A percentile compares a stretch with the other conserved stretches of the same genome.
These are phyloP conservation scores for Scleroderma citrinum DNA, from an alignment of 768 basidiomycete species.

Conservation along the genomic window DNA sequence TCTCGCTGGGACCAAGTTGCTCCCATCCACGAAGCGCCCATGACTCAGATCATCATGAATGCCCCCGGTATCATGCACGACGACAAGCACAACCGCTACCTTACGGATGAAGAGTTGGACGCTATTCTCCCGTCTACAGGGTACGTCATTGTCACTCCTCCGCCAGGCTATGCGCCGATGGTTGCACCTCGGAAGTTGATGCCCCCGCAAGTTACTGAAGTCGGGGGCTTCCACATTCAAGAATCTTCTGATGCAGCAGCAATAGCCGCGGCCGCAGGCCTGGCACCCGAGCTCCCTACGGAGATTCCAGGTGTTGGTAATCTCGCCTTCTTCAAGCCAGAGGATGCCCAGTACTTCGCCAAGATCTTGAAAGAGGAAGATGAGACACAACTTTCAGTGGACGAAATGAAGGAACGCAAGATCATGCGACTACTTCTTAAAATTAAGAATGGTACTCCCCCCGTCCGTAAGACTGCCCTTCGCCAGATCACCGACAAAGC, in stretches of 20 bases:
- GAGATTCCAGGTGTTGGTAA: conserved; percentile 98
- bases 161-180: conserved; percentile 86
- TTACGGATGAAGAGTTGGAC: conserved; percentile 94
- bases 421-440: conserved; percentile 97
- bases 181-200: conserved; percentile 58
- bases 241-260: conserved; percentile 90
- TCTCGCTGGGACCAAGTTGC: conserved; percentile 99
- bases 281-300: conserved; percentile 89
- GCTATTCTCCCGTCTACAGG: conserved; percentile 80
- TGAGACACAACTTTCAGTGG: conserved; percentile 85
- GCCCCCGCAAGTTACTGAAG: conserved; percentile 47
- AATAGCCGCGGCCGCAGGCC: conserved; percentile 82
- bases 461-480: conserved; percentile 94
- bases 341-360: conserved; percentile 96
- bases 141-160: conserved; percentile 89
- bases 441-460: conserved; percentile 99
- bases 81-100: conserved; percentile 94
- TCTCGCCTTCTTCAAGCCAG: conserved; percentile 96
- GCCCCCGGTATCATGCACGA: conserved; percentile 78
- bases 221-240: conserved; percentile 93
- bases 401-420: conserved; percentile 99
- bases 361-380: conserved; percentile 95
- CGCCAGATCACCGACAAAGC: conserved; percentile 99
- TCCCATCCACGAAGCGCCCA: conserved; percentile 57
- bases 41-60: conserved; percentile 84